These are phyloP conservation scores for Termitomyces sp. DNA, from an alignment of 768 basidiomycete genomes.

Conservation along the genomic window DNA sequence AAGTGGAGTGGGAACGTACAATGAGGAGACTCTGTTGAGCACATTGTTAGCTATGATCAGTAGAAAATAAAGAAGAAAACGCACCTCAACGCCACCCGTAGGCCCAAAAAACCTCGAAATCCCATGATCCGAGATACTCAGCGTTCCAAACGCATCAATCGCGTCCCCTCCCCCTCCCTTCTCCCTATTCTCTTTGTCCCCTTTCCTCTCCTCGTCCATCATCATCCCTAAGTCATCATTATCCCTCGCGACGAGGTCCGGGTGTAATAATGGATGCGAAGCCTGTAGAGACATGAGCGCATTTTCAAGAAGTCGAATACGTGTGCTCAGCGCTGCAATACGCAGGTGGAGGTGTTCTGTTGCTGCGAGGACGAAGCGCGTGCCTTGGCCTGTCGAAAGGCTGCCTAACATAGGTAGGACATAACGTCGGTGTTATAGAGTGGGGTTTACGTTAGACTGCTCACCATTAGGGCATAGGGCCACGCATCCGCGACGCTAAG, in stretches of 20 bases:
- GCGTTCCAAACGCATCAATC: conserved; percentile 56
- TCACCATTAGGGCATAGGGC: conserved; percentile 70
- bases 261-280: conserved; percentile 57
- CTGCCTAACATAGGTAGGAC: conserved; percentile 40
- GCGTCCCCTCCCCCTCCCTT: conserved; percentile 31
- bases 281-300: conserved; percentile 51
- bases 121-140: conserved; percentile 58
- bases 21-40: conserved; percentile 19
- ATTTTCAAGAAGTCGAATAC: conserved; percentile 53
- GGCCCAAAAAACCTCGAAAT: conserved; percentile 64
- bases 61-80: conserved; percentile 17
- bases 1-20: conserved; percentile 3
- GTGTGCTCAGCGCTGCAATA: conserved; percentile 47
- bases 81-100: conserved; percentile 65
- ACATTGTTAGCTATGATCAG: not conserved
- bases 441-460: conserved; percentile 12
- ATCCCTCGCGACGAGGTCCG: conserved; percentile 40
- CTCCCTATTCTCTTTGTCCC: not conserved
- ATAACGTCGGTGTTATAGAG: not conserved
- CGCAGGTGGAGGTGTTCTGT: conserved; percentile 64
- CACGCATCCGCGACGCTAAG: conserved; percentile 62
- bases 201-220: conserved; percentile 7
- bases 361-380: conserved; percentile 63
- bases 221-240: conserved; percentile 20
- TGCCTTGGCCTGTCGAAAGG: conserved; percentile 77